phyloP scores from a whole-genome alignment of 192 early-diverging fungal species.

The Backusella tuberculispora region DNA sequence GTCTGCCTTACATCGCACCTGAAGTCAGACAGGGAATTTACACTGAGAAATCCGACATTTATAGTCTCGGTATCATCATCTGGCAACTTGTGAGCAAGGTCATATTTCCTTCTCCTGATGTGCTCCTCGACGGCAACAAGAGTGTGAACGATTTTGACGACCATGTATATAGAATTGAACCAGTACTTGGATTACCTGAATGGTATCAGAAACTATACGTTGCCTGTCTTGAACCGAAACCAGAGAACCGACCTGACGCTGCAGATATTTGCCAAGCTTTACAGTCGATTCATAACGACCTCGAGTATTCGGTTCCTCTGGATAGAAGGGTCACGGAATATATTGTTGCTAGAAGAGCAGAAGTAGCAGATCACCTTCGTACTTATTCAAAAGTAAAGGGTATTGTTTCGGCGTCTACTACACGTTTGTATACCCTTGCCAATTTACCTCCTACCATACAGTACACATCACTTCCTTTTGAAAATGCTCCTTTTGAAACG shows the following conservation, averaged over 20 bases:
- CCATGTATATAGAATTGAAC: constrained; percentile 37
- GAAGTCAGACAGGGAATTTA: constrained; percentile 32
- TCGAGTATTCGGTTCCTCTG: constrained; percentile 33
- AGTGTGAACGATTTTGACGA: not conserved
- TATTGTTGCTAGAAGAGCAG: constrained; percentile 35
- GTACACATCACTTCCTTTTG: constrained; percentile 29
- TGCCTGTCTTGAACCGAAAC: constrained; percentile 35
- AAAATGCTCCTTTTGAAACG: constrained; percentile 29
- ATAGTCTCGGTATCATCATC: constrained; percentile 56
- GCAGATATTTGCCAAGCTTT: constrained; percentile 34
- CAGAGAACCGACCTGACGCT: constrained; percentile 36
- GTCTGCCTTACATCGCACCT: constrained; percentile 46
- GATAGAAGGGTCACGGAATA: constrained; percentile 25
- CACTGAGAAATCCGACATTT: constrained; percentile 51
- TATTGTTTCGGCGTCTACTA: constrained; percentile 34
- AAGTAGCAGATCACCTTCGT: constrained; percentile 33
- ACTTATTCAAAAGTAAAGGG: constrained; percentile 37
- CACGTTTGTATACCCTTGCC: constrained; percentile 35
- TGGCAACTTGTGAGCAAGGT: constrained; percentile 51
- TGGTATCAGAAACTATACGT: constrained; percentile 39
- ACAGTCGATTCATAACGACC: constrained; percentile 31
- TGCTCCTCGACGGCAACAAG: constrained; percentile 26
- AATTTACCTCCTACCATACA: constrained; percentile 31
- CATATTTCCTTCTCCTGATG: constrained; percentile 36
- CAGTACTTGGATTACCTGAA: constrained; percentile 35